Base-by-base conservation (phyloP, 1,284 basidiomycete species). In the Austropuccinia psidii region DNA sequence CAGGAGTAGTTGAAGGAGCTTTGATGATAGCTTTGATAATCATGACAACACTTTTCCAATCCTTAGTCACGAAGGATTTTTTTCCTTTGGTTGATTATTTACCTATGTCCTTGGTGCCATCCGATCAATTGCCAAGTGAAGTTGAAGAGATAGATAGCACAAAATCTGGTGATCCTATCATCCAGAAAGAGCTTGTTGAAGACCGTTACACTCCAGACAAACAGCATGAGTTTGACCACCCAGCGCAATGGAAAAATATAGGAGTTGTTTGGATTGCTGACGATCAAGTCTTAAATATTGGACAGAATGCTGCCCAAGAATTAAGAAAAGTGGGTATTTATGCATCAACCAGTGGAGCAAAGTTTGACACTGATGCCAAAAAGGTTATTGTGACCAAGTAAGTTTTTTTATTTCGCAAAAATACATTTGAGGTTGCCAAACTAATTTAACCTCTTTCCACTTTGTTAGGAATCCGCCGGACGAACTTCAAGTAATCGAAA, bases 181-280 rank as follows among this genome's bases (percentile, higher is more conserved):
- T 52, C 19, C 60, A 67, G 21, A 52, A 70, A 33, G 27, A 33
- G 17, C 39, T 68, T 27, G 57, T 33, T 33, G 45, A 13, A 3
- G 11, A 6, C 21, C 11, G 60, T 13, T 39, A 55, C 2, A 2
- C 7, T 29, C 27, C 39, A 27, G 27, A 52, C 24, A 17, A 73
- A n/a, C 60, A 57, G 27, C 57, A 77, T 62, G 76, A 76, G 24
- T 78, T 78, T 68, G 76, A 78, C 55, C 77, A 78, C 65, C 77
- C 77, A 2, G 76, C 77, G 9, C 74, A 68, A 24, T 78, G 77
- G 66, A 65, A 77, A 69, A 68, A 64, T 9, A 74, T 64, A 86
- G 88, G 52, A 89, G 45, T 60, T 0, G 82, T 96, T 45, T 96
- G 93, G 93, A 81, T 95, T 64, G 90, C 92, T 15, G 79, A 80